These are phyloP conservation scores for Magnolia changhungtana DNA, from an alignment of 164 flowering plant genomes.

Conservation along the genomic window DNA sequence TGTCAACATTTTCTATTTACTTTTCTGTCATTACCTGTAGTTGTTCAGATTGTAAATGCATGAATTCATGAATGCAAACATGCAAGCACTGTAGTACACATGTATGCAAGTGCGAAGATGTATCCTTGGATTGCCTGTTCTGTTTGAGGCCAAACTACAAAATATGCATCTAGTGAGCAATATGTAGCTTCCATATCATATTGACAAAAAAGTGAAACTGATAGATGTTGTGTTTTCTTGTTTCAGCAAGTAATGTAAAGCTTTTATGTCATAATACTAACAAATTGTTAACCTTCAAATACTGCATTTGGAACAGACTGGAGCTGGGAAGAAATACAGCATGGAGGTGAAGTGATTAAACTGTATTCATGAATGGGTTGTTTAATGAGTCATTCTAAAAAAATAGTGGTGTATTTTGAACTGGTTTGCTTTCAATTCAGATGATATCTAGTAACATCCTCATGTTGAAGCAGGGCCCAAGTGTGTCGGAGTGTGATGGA, in stretches of 20 bases:
- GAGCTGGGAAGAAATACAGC: conserved; percentile 93
- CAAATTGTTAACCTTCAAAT: conserved; percentile 6
- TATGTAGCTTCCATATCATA: not conserved
- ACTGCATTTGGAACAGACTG: conserved; percentile 55
- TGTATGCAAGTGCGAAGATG: no score
- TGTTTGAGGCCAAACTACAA: not conserved
- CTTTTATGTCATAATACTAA: not conserved
- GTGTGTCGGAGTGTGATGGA: no score
- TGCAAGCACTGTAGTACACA: no score
- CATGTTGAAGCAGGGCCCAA: no score
- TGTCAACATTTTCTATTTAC: no score
- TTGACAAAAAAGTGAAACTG: not conserved
- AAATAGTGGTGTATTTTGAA: no score
- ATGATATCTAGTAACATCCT: no score
- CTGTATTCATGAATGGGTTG: not conserved
- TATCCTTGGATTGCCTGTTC: not conserved
- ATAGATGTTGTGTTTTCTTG: not conserved
- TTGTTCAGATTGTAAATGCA: no score
- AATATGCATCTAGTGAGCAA: not conserved
- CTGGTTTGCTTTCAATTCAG: no score
- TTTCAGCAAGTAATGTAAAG: not conserved
- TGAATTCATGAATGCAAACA: no score
- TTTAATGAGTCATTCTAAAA: no score
- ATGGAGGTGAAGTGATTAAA: conserved; percentile 64
- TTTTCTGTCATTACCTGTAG: no score